Percentiles rank a stretch among this genome's conserved stretches.
phyloP scores from a whole-genome alignment of 805 yeast species.

The Alloascoidea hylecoeti region DNA sequence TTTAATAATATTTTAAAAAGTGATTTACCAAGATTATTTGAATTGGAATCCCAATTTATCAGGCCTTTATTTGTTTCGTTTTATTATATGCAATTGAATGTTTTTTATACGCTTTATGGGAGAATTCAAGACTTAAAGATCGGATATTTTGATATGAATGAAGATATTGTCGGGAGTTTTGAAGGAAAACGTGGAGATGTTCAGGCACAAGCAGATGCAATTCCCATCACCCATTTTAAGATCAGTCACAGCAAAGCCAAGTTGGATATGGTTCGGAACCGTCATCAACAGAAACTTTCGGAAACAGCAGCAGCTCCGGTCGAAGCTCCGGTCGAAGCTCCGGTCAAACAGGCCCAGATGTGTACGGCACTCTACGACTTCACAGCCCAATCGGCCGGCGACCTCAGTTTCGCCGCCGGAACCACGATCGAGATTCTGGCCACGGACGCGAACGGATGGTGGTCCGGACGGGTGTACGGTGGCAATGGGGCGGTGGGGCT shows the following conservation, averaged over 20 bases:
- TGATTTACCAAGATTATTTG: constrained; percentile 80
- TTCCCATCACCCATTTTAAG: constrained; percentile 81
- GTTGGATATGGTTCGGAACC: constrained; percentile 68
- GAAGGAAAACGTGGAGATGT: constrained; percentile 74
- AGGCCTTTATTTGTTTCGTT: constrained; percentile 88
- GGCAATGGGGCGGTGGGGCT: constrained; percentile 79
- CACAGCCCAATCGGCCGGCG: constrained; percentile 86
- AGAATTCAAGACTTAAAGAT: constrained; percentile 94
- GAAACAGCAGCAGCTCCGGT: constrained; percentile 7
- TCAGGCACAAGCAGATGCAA: constrained; percentile 78
- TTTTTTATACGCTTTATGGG: constrained; percentile 83
- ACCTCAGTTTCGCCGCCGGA: constrained; percentile 78
- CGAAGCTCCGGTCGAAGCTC: constrained; percentile 9
- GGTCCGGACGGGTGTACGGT: constrained; percentile 87
- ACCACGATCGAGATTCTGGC: constrained; percentile 74
- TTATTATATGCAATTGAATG: constrained; percentile 95
- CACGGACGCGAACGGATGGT: constrained; percentile 86
- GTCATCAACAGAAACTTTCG: constrained; percentile 24
- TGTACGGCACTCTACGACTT: constrained; percentile 76
- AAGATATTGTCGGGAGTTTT: constrained; percentile 77
- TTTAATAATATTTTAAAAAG: constrained; percentile 88
- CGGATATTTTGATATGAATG: constrained; percentile 80
- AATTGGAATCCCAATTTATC: constrained; percentile 82
- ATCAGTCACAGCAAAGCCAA: constrained; percentile 78
- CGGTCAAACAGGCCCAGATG: constrained; percentile 15